A percentile compares a stretch with the other conserved stretches of the same genome.
These are phyloP conservation scores for Pseudohalonectria lignicola DNA, from an alignment of 2,329 filamentous ascomycete species.

Conservation along the genomic window DNA sequence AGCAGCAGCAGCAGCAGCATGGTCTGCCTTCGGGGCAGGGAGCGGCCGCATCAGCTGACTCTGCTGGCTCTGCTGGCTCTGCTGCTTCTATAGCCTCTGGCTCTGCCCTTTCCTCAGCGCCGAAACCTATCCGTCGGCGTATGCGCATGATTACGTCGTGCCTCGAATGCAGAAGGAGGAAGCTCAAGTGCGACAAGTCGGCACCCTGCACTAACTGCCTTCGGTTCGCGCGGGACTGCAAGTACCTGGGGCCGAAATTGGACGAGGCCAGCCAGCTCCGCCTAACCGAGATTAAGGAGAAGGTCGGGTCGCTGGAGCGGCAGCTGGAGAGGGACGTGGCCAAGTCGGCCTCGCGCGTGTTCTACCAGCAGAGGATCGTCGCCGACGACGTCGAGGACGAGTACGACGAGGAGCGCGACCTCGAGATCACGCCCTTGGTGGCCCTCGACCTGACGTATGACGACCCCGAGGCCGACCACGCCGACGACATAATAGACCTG, in stretches of 20 bases:
- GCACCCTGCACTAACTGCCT: conserved; percentile 60
- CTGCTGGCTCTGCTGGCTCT: not conserved
- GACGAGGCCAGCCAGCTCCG: conserved; percentile 60
- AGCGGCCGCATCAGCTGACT: not conserved
- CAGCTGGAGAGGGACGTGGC: conserved; percentile 59
- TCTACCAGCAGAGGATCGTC: conserved; percentile 24
- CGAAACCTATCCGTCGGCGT: conserved; percentile 41
- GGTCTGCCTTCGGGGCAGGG: not conserved
- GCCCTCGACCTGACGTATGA: conserved; percentile 58
- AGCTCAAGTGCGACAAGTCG: conserved; percentile 67
- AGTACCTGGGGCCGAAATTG: conserved; percentile 57
- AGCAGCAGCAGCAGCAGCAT: not conserved
- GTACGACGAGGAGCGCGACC: conserved; percentile 44
- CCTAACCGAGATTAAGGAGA: conserved; percentile 68
- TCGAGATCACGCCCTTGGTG: conserved; percentile 53
- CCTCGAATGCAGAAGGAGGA: conserved; percentile 61
- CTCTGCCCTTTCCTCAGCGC: conserved; percentile 1
- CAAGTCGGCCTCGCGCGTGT: conserved; percentile 21
- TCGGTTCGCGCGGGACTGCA: conserved; percentile 40
- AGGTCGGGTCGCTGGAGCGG: conserved; percentile 60
- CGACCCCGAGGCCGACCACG: conserved; percentile 30
- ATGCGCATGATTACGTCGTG: conserved; percentile 60
- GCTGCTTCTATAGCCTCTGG: not conserved
- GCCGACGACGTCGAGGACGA: conserved; percentile 44
- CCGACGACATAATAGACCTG: conserved; percentile 57